A percentile compares a stretch with the other conserved stretches of the same genome.
These are phyloP conservation scores for Keithomyces neogunnii DNA, from an alignment of 2,329 filamentous ascomycete species.

Conservation along the genomic window DNA sequence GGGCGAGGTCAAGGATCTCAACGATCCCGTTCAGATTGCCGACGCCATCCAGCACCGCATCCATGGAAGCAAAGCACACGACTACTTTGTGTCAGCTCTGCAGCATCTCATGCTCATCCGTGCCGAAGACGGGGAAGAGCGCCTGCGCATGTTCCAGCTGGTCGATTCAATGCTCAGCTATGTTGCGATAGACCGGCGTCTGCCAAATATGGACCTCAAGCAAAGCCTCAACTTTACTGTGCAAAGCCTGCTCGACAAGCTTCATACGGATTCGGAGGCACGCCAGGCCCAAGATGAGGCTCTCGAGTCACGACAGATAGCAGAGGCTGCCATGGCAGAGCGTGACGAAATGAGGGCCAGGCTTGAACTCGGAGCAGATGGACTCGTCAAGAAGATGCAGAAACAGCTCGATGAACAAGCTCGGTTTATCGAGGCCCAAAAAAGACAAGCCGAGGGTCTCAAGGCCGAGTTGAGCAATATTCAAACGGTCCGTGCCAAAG, in stretches of 20 bases:
- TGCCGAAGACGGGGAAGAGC: conserved; percentile 85
- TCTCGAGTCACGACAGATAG: conserved; percentile 81
- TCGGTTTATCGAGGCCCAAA: conserved; percentile 81
- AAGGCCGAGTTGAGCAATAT: conserved; percentile 85
- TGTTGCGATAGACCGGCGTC: conserved; percentile 91
- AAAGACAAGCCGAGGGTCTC: conserved; percentile 74
- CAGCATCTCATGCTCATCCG: conserved; percentile 91
- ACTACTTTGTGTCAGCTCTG: conserved; percentile 92
- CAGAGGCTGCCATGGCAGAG: conserved; percentile 92
- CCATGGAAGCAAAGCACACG: conserved; percentile 74
- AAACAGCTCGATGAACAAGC: conserved; percentile 90
- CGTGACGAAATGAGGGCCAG: conserved; percentile 88
- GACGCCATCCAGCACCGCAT: conserved; percentile 87
- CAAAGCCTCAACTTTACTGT: conserved; percentile 97
- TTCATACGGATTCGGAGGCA: conserved; percentile 94
- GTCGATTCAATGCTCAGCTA: conserved; percentile 99
- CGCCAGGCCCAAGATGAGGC: conserved; percentile 88
- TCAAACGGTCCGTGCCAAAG: conserved; percentile 77
- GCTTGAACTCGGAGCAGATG: conserved; percentile 85
- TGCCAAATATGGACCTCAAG: conserved; percentile 96
- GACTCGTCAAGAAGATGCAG: conserved; percentile 85
- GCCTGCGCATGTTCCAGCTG: conserved; percentile 90
- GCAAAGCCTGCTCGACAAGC: conserved; percentile 85
- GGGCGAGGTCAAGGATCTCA: conserved; percentile 82
- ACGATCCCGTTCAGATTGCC: conserved; percentile 84